Evolutionary conservation across 805 yeast genomes (phyloP).

Genomic region (Saturnispora halmiae): DNA sequence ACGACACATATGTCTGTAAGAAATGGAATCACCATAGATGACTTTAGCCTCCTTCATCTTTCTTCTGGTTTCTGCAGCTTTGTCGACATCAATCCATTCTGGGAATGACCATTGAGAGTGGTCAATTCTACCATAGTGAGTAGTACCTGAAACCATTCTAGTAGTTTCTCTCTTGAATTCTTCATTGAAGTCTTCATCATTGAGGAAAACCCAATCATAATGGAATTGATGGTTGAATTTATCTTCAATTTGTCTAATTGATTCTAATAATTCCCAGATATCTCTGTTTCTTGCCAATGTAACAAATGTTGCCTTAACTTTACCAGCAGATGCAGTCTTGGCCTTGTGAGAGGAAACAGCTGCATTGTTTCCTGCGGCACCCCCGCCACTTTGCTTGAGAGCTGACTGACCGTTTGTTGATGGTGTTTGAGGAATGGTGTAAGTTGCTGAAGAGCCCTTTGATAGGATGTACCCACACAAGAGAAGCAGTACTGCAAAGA

Average conservation of each 20-base stretch:
- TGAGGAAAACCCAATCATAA: conserved; percentile 93
- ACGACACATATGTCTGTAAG: conserved; percentile 88
- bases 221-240: conserved; percentile 72
- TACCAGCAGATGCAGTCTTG: conserved; percentile 20
- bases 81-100: conserved; percentile 65
- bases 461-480: conserved; percentile 41
- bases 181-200: conserved; percentile 76
- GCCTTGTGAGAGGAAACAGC: conserved; percentile 9
- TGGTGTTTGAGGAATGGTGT: conserved; percentile 13
- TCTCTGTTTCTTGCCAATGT: conserved; percentile 74
- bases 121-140: conserved; percentile 75
- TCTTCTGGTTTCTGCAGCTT: conserved; percentile 48
- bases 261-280: conserved; percentile 47
- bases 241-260: conserved; percentile 78
- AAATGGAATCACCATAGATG: conserved; percentile 56
- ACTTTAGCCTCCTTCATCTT: conserved; percentile 42
- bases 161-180: conserved; percentile 66
- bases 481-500: conserved; percentile 37
- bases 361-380: conserved; percentile 6
- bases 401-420: neutral
- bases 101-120: conserved; percentile 84
- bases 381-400: neutral
- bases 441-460: conserved; percentile 34
- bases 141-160: conserved; percentile 64
- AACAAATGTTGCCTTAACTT: conserved; percentile 71